Evolutionary conservation across 2,329 filamentous ascomycete genomes (phyloP).

Genomic region (Apiospora sp.): DNA sequence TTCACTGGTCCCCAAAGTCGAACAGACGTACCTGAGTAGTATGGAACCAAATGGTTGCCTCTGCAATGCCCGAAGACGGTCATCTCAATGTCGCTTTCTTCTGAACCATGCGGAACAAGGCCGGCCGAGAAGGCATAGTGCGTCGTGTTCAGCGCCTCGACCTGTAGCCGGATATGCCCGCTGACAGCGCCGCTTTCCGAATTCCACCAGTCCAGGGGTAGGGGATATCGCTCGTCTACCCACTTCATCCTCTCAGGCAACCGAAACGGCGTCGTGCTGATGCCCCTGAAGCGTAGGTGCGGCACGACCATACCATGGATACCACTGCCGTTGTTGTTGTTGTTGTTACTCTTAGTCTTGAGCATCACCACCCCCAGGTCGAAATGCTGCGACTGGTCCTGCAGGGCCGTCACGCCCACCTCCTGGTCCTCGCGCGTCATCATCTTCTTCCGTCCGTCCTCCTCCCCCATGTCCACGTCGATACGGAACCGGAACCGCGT

Average conservation of each 20-base stretch:
- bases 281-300: too few relatives aligned
- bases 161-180: conserved; percentile 39
- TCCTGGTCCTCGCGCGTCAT: conserved; percentile 30
- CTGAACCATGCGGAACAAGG: neutral
- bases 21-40: conserved; percentile 30
- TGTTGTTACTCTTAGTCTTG: too few relatives aligned
- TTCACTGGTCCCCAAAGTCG: too few relatives aligned
- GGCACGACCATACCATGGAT: too few relatives aligned
- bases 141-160: conserved; percentile 40
- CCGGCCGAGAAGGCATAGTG: conserved; percentile 40
- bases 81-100: neutral
- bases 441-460: neutral
- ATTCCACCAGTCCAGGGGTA: too few relatives aligned
- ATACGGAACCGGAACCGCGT: conserved; percentile 38
- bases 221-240: too few relatives aligned
- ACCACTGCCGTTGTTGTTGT: too few relatives aligned
- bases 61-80: conserved; percentile 29
- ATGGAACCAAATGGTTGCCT: conserved; percentile 30
- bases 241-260: too few relatives aligned
- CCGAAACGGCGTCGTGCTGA: too few relatives aligned
- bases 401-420: conserved; percentile 38
- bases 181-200: too few relatives aligned
- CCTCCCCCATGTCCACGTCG: conserved; percentile 34
- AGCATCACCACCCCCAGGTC: too few relatives aligned
- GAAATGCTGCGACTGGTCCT: conserved; percentile 40